phyloP scores from a whole-genome alignment of 2,329 filamentous ascomycete genomes.

The Neopestalotiopsis sp. region DNA sequence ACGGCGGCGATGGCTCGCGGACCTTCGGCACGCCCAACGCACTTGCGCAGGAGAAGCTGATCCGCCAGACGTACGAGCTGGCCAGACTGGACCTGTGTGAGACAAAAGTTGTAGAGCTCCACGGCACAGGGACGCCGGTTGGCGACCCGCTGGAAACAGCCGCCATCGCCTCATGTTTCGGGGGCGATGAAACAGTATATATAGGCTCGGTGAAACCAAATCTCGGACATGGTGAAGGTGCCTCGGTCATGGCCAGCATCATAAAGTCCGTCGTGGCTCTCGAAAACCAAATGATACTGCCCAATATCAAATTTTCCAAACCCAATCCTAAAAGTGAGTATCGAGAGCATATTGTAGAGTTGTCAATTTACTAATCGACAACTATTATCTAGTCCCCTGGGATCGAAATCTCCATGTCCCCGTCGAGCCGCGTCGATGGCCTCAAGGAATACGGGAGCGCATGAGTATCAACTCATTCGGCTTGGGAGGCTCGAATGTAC shows the following conservation, averaged over 20 bases:
- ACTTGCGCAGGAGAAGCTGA: conserved; percentile 42
- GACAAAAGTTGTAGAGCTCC: conserved; percentile 31
- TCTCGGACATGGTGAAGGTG: conserved; percentile 42
- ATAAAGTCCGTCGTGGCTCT: conserved; percentile 30
- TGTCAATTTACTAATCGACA: no score
- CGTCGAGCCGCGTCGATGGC: conserved; percentile 25
- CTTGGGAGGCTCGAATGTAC: conserved; percentile 33
- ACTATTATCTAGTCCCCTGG: conserved; percentile 12
- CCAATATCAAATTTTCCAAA: conserved; percentile 38
- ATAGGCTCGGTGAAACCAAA: conserved; percentile 35
- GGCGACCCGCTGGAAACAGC: conserved; percentile 33
- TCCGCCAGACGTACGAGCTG: conserved; percentile 39
- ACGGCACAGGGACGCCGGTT: conserved; percentile 33
- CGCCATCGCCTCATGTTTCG: conserved; percentile 26
- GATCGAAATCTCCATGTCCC: conserved; percentile 6
- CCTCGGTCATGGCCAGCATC: conserved; percentile 31
- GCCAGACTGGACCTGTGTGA: conserved; percentile 46
- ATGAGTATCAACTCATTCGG: conserved; percentile 37
- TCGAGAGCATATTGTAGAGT: conserved; percentile 23
- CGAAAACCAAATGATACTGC: conserved; percentile 29
- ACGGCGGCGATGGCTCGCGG: conserved; percentile 43
- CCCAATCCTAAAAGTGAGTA: conserved; percentile 30
- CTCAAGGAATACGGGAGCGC: conserved; percentile 21
- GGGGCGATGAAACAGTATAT: conserved; percentile 28
- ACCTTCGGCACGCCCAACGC: conserved; percentile 53